These are phyloP conservation scores for Penicillium flavigenum DNA, from an alignment of 495 filamentous ascomycete genomes.

Conservation along the genomic window DNA sequence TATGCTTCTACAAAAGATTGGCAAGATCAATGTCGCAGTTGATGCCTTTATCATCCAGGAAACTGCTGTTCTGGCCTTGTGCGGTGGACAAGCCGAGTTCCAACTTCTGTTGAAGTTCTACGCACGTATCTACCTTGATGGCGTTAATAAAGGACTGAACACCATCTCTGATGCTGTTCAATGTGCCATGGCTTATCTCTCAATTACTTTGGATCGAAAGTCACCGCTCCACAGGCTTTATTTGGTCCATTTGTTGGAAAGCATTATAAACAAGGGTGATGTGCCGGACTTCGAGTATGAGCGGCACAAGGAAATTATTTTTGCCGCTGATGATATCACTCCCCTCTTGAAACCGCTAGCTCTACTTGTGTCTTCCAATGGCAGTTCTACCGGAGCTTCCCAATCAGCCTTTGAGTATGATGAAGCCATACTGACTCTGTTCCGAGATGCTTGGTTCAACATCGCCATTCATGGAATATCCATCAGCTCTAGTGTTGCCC, in stretches of 20 bases:
- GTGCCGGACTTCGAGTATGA: conserved; percentile 56
- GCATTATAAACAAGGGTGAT: conserved; percentile 87
- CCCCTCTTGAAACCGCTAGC: conserved; percentile 82
- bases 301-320: conserved; percentile 68
- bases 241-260: conserved; percentile 77
- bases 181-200: conserved; percentile 75
- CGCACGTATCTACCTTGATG: conserved; percentile 67
- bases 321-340: conserved; percentile 79
- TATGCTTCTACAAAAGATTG: conserved; percentile 91
- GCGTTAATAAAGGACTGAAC: conserved; percentile 62
- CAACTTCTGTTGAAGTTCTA: conserved; percentile 82
- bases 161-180: conserved; percentile 33
- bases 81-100: conserved; percentile 73
- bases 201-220: conserved; percentile 60
- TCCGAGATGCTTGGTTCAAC: conserved; percentile 97
- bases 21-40: conserved; percentile 70
- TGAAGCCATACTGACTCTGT: conserved; percentile 62
- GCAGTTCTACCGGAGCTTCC: conserved; percentile 36
- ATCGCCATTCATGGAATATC: conserved; percentile 89
- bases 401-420: conserved; percentile 47
- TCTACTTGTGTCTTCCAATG: conserved; percentile 62
- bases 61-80: conserved; percentile 71
- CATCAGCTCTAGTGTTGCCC: conserved; percentile 64
- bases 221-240: conserved; percentile 77
- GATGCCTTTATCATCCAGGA: conserved; percentile 83